A percentile compares a stretch with the other conserved stretches of the same genome.
Evolutionary conservation across 2,329 filamentous ascomycete genomes (phyloP).

Genomic region (Seiridium unicorne): DNA sequence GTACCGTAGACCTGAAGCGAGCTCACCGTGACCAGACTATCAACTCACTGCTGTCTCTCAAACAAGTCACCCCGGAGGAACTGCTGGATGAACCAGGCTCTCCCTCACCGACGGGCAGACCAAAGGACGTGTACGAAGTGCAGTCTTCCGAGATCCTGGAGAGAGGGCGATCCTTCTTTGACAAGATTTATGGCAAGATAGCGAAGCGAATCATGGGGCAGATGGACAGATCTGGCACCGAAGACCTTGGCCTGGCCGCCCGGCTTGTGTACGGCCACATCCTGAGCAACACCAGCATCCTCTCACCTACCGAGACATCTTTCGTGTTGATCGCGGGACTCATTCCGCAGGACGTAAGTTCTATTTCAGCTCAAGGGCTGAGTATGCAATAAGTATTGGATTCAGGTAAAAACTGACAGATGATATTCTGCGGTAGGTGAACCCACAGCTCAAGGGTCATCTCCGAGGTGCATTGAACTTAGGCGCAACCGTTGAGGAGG

Average conservation of each 20-base stretch:
- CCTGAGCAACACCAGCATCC: conserved; percentile 43
- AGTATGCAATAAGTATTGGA: background rate
- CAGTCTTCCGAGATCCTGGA: conserved; percentile 33
- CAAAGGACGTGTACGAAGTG: conserved; percentile 35
- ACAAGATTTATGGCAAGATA: conserved; percentile 49
- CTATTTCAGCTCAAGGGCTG: background rate
- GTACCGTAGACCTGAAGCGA: background rate
- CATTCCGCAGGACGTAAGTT: conserved; percentile 48
- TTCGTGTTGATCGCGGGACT: conserved; percentile 49
- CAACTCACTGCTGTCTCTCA: conserved; percentile 45
- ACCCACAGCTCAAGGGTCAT: conserved; percentile 53
- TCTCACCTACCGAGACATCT: conserved; percentile 46
- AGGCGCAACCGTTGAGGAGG: conserved; percentile 46
- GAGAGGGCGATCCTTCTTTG: conserved; percentile 46
- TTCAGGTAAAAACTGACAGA: background rate
- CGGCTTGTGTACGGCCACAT: conserved; percentile 49
- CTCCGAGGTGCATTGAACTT: conserved; percentile 48
- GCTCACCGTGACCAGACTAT: conserved; percentile 33
- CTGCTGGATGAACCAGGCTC: conserved; percentile 36
- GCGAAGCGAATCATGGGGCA: conserved; percentile 43
- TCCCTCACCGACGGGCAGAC: conserved; percentile 36
- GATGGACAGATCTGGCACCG: conserved; percentile 46
- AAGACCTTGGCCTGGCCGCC: conserved; percentile 47
- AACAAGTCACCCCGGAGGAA: conserved; percentile 37
- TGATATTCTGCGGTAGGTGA: conserved; percentile 34